Evolutionary conservation across 2,329 filamentous ascomycete species (phyloP), one percentile per base, ranked within the genome.

Genomic region (Aspergillus neotritici): DNA sequence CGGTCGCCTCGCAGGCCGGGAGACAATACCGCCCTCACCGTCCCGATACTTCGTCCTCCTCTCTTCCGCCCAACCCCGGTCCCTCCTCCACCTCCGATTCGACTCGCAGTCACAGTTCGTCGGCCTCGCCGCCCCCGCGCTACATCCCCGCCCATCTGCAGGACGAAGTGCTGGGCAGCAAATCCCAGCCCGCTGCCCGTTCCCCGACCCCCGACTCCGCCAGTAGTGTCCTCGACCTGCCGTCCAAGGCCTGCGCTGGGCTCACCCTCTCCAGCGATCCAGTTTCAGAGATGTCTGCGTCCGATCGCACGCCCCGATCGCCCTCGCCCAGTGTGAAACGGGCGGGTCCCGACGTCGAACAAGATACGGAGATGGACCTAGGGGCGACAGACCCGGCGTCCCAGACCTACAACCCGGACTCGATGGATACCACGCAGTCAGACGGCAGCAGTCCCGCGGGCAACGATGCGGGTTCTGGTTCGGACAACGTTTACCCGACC

Each of bases 71-170:
- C 31, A 34, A 35, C 35, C 47, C 55, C 47, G 53, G 47, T 32
- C 48, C 47, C 25, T 54, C 52, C 12, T 56, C 57, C 25, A 37
- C 51, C 21, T 57, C 57, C 21, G 52, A 48, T 43, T 52, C 52
- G 15, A 50, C 49, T 40, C 56, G 55, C 46, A 56, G 52, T 44
- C 52, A 51, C 41, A 55, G 52, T 45, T 56, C 58, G 33, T 62
- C 63, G 36, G 46, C 51, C 31, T 62, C 64, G 28, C 55, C 55
- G 43, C 58, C 62, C 38, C 59, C 70, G 34, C 69, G 73, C 46
- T 77, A 73, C 59, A 68, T 80, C 43, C 77, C 77, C 48, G 72
- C 76, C 41, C 77, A 79, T 61, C 64, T 80, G 44, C 75, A 77
- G 58, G 69, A 72, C 61, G 74, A 77, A 59, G 68, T 75, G 41